Base-by-base conservation (phyloP, 768 basidiomycete genomes). In the Mycena indigotica region DNA sequence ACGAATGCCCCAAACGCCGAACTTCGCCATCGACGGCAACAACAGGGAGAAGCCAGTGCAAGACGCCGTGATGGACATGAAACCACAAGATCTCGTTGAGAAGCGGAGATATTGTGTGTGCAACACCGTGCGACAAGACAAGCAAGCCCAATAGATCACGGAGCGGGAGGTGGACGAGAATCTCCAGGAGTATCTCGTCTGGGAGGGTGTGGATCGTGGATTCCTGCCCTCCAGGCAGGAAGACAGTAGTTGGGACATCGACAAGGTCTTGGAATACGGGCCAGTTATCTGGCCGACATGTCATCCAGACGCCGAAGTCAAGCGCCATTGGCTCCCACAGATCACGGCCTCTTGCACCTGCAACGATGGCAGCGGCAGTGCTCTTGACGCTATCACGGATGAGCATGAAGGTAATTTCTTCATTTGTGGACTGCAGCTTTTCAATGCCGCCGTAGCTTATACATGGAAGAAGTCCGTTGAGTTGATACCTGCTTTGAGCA, bases 371-470 rank as follows among this genome's bases (percentile, higher is more conserved):
- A 1, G 46, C 24, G 16, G 39, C 55, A 17, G 49, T 56, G 19
- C 44, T 39, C 16, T 2, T 39, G 3, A 38, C 49, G 25, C 49
- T 49, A 25, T 10, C 23, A 6, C 48, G 48, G 8, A 29, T 19
- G 12, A 26, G 13, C 12, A 16, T 10, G 23, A 49, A 25, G 24
- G 28, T 16, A 6, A 5, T 15, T 25, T 49, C 24, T 12, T 8
- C 28, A 25, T 25, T 10, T 4, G 16, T 5, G 8, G 5, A 21
- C 25, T 50, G 46, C 15, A 48, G 10, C 16, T 28, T 50, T 23
- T 56, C 55, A n/a, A 56, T 56, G 28, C 48, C 46, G 15, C 46
- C 55, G n/a, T 56, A 56, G 4, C 24, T 50, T 3, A 56, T 50
- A 28, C 46, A n/a, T 13, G 17, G 17, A 16, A 50, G 19, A 23